Percentiles rank a stretch among this genome's conserved stretches.
These are phyloP conservation scores for Acer yangbiense DNA, from an alignment of 345 rosid species.

Conservation along the genomic window DNA sequence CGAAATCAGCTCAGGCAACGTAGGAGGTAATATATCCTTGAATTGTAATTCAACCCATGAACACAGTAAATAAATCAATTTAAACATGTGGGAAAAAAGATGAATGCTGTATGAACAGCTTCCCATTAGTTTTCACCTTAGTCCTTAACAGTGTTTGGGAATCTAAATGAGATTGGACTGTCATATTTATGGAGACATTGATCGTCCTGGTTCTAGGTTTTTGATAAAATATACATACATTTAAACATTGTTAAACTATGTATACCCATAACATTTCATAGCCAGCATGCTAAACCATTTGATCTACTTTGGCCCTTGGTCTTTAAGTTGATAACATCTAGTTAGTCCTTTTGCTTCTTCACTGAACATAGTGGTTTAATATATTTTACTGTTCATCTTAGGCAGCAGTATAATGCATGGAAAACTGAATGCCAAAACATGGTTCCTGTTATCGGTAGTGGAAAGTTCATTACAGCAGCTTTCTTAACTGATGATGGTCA, in stretches of 20 bases:
- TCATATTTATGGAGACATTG: slow-evolving; percentile 10
- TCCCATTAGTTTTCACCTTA: not conserved
- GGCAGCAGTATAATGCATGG: slow-evolving; percentile 79
- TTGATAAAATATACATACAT: not conserved
- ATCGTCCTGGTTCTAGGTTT: not conserved
- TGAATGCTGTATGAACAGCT: not conserved
- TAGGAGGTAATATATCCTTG: slow-evolving; percentile 58
- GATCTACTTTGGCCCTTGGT: slow-evolving; percentile 1
- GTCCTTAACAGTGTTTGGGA: not conserved
- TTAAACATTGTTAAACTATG: not conserved
- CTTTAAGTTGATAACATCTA: not conserved
- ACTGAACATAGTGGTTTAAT: slow-evolving; percentile 22
- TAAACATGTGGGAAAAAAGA: not conserved
- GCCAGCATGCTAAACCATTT: not conserved
- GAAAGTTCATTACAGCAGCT: slow-evolving; percentile 61
- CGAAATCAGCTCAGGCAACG: slow-evolving; percentile 59
- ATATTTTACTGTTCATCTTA: slow-evolving; percentile 33
- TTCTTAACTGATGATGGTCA: slow-evolving; percentile 65
- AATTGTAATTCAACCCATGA: not conserved
- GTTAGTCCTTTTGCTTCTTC: slow-evolving; percentile 5
- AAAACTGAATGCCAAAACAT: slow-evolving; percentile 78
- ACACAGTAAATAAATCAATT: slow-evolving; percentile 8
- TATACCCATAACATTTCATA: not conserved
- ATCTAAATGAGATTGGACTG: slow-evolving; percentile 6
- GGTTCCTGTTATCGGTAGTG: slow-evolving; percentile 87